phyloP scores from a whole-genome alignment of 257 asterid genomes.

The Nemophila menziesii region DNA sequence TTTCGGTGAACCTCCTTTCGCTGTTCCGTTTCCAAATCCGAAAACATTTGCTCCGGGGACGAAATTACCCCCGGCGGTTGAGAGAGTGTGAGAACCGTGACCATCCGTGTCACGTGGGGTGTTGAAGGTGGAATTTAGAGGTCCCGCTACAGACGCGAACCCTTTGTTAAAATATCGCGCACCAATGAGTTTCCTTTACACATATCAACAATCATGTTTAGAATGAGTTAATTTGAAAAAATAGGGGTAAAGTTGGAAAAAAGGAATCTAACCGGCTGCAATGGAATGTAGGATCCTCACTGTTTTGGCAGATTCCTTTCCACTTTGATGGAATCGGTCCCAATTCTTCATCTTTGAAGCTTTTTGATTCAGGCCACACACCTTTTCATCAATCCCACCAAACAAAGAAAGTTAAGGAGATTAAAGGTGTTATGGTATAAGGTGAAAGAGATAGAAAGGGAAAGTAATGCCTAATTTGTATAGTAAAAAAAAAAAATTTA shows the following conservation, averaged over 20 bases:
- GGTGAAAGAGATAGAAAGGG: background rate
- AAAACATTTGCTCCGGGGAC: constrained; percentile 59
- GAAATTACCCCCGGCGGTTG: constrained; percentile 87
- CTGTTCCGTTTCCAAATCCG: constrained; percentile 80
- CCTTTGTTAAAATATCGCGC: constrained; percentile 87
- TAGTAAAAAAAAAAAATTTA: no score
- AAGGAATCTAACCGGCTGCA: constrained; percentile 56
- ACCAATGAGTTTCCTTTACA: constrained; percentile 79
- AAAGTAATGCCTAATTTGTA: background rate
- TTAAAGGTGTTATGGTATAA: background rate
- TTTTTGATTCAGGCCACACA: constrained; percentile 80
- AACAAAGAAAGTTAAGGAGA: constrained; percentile 5
- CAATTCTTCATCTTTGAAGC: constrained; percentile 55
- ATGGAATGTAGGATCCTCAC: constrained; percentile 42
- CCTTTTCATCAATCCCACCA: constrained; percentile 40
- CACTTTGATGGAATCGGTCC: constrained; percentile 82
- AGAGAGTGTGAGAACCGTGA: constrained; percentile 84
- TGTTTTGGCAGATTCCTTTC: constrained; percentile 77
- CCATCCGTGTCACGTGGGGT: constrained; percentile 71
- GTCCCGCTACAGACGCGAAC: constrained; percentile 44
- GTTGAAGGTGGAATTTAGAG: constrained; percentile 45
- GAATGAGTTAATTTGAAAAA: background rate
- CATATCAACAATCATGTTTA: background rate
- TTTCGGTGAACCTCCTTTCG: constrained; percentile 86
- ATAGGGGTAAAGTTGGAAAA: background rate